Conservation (phyloP, 2,329 filamentous ascomycete species). For the Calonectria pteridis region DNA sequence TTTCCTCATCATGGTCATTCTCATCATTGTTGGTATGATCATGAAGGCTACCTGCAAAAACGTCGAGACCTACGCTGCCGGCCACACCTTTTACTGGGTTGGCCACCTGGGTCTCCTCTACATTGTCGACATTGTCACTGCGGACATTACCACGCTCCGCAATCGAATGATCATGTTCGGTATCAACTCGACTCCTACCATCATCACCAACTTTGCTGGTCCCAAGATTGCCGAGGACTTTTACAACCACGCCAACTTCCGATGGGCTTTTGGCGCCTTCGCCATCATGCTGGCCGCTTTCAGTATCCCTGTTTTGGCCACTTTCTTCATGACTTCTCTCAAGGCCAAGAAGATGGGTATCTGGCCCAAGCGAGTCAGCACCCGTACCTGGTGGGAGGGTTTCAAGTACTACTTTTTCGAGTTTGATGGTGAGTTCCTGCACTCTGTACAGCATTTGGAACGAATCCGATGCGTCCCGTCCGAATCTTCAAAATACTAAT, state of each 20-base stretch:
- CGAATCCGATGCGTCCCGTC: not conserved
- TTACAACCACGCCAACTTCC: slow-evolving; percentile 39
- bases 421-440: slow-evolving; percentile 48
- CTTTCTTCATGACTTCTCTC: slow-evolving; percentile 67
- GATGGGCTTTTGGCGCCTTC: slow-evolving; percentile 68
- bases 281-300: slow-evolving; percentile 73
- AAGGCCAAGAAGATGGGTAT: slow-evolving; percentile 67
- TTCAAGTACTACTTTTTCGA: slow-evolving; percentile 47
- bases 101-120: slow-evolving; percentile 61
- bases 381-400: slow-evolving; percentile 59
- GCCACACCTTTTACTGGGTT: slow-evolving; percentile 74
- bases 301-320: slow-evolving; percentile 67
- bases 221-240: slow-evolving; percentile 41
- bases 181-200: slow-evolving; percentile 57
- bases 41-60: slow-evolving; percentile 73
- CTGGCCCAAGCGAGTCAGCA: slow-evolving; percentile 50
- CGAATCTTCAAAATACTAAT: not conserved
- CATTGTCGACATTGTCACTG: slow-evolving; percentile 56
- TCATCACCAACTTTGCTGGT: slow-evolving; percentile 59
- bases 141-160: slow-evolving; percentile 57
- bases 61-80: slow-evolving; percentile 70
- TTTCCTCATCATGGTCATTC: slow-evolving; percentile 56
- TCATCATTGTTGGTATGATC: slow-evolving; percentile 66
- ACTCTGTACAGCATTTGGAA: slow-evolving; percentile 37
- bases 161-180: slow-evolving; percentile 61